These are phyloP conservation scores for Alternaria ventricosa DNA, from an alignment of 2,329 filamentous ascomycete species.

Conservation along the genomic window DNA sequence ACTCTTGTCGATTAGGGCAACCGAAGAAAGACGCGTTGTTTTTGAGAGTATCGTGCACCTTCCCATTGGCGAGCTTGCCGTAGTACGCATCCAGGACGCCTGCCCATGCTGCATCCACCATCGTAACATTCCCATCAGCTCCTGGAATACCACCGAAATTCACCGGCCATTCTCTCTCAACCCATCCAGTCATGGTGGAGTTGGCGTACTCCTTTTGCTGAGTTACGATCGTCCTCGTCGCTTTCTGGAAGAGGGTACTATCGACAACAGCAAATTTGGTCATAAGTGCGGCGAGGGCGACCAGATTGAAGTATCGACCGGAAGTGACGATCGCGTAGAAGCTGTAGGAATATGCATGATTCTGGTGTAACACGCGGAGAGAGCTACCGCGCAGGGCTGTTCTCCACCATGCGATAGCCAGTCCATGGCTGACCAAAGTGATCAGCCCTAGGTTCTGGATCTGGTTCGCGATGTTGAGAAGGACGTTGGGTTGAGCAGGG, in stretches of 20 bases:
- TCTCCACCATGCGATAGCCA: slow-evolving; percentile 37
- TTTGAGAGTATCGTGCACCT: slow-evolving; percentile 24
- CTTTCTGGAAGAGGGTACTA: slow-evolving; percentile 32
- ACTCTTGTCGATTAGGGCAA: slow-evolving; percentile 29
- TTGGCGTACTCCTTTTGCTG: slow-evolving; percentile 25
- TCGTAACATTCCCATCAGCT: slow-evolving; percentile 23
- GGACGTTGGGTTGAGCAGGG: slow-evolving; percentile 31
- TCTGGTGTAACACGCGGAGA: slow-evolving; percentile 23
- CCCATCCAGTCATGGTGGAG: slow-evolving; percentile 24
- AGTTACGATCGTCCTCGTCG: slow-evolving; percentile 3
- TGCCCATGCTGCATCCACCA: slow-evolving; percentile 25
- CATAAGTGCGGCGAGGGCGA: slow-evolving; percentile 34
- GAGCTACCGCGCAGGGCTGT: slow-evolving; percentile 31
- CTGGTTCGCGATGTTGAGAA: slow-evolving; percentile 35
- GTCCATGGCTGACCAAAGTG: slow-evolving; percentile 28
- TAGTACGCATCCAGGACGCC: slow-evolving; percentile 28
- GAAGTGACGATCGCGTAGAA: slow-evolving; percentile 31
- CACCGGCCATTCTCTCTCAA: slow-evolving; percentile 22
- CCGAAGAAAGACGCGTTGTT: slow-evolving; percentile 25
- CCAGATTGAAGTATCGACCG: slow-evolving; percentile 29
- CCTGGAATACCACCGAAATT: slow-evolving; percentile 29
- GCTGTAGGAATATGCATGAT: slow-evolving; percentile 35
- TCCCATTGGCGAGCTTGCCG: slow-evolving; percentile 31
- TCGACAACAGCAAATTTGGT: slow-evolving; percentile 36
- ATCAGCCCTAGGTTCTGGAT: slow-evolving; percentile 31